Evolutionary conservation across 257 asterid genomes (phyloP).

Genomic region (Solanum clarkiae): DNA sequence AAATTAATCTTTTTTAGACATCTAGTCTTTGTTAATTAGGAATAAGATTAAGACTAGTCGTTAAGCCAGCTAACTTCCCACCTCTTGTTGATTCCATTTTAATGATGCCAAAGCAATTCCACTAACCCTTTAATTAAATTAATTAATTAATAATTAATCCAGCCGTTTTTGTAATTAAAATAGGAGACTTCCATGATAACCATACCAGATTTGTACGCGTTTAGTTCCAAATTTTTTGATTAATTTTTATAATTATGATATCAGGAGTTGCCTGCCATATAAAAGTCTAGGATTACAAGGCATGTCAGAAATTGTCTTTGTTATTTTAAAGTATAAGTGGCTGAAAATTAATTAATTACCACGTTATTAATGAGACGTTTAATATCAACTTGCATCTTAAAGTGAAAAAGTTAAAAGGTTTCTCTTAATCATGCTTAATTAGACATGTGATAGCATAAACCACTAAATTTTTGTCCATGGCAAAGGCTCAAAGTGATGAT

Average conservation of each 20-base stretch:
- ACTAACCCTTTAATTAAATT: background rate
- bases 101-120: background rate
- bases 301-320: conserved; percentile 42
- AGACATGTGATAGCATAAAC: conserved; percentile 7
- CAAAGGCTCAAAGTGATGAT: background rate
- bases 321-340: background rate
- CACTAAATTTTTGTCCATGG: background rate
- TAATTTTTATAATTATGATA: background rate
- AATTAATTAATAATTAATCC: background rate
- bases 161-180: background rate
- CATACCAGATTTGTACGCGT: background rate
- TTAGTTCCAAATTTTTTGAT: conserved; percentile 2
- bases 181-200: background rate
- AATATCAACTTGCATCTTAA: conserved; percentile 6
- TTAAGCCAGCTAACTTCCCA: conserved; percentile 1
- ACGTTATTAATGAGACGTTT: background rate
- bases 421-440: background rate
- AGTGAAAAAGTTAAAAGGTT: background rate
- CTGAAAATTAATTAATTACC: background rate
- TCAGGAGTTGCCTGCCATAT: conserved; percentile 37
- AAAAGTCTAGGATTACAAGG: background rate
- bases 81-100: background rate
- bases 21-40: background rate
- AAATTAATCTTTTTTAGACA: too few relatives aligned
- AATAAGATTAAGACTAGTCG: background rate